Evolutionary conservation across 495 filamentous ascomycete species (phyloP).

Genomic region (Alectoria sarmentosa): DNA sequence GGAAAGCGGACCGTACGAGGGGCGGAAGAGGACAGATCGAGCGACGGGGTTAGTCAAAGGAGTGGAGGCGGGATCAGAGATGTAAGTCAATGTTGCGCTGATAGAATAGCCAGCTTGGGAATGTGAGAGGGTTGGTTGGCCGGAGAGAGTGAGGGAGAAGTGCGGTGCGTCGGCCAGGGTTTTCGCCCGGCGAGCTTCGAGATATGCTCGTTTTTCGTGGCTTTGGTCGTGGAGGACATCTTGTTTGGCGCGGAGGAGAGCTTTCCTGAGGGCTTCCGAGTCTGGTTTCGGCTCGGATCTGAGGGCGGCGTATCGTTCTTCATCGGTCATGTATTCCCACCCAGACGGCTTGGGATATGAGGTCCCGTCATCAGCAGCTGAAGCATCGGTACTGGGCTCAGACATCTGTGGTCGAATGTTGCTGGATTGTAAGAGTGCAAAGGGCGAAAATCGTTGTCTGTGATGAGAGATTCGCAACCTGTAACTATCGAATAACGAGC

Average conservation of each 20-base stretch:
- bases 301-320: neutral
- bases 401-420: neutral
- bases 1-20: neutral
- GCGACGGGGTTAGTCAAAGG: neutral
- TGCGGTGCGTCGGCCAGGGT: neutral
- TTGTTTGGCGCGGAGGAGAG: neutral
- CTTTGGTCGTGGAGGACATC: neutral
- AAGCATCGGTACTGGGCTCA: neutral
- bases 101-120: neutral
- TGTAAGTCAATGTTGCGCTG: neutral
- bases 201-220: neutral
- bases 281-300: neutral
- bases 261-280: neutral
- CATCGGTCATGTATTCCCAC: neutral
- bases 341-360: neutral
- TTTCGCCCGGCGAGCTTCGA: neutral
- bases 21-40: neutral
- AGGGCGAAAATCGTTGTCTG: neutral
- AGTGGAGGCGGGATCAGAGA: neutral
- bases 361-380: neutral
- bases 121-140: neutral
- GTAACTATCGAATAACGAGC: neutral
- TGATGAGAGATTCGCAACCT: neutral
- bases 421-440: neutral
- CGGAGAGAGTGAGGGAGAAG: neutral